phyloP scores from a whole-genome alignment of 2,329 filamentous ascomycete species.

The Stylonectria norvegica region DNA sequence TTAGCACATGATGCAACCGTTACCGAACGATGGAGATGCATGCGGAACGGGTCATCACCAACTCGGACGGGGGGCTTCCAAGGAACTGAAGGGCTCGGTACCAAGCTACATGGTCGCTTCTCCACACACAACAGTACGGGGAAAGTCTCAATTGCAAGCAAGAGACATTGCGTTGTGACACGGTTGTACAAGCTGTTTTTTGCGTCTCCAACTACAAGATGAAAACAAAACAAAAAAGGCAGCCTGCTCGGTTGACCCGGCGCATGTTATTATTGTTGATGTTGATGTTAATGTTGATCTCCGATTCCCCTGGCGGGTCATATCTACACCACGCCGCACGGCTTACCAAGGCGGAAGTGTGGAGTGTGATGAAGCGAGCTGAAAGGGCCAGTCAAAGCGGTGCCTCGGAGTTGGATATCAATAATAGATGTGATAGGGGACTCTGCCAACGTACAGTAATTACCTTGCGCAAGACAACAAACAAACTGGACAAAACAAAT shows the following conservation, averaged over 20 bases:
- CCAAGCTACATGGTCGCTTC: too few species aligned
- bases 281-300: slow-evolving; percentile 8
- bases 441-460: not conserved
- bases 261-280: slow-evolving; percentile 10
- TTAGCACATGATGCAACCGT: slow-evolving; percentile 18
- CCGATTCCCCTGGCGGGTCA: not conserved
- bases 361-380: slow-evolving; percentile 22
- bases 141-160: too few species aligned
- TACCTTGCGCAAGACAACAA: too few species aligned
- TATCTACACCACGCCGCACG: slow-evolving; percentile 9
- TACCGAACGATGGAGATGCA: slow-evolving; percentile 2
- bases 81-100: too few species aligned
- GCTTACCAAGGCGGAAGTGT: slow-evolving; percentile 23
- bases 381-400: slow-evolving; percentile 11
- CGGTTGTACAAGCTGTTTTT: slow-evolving; percentile 14
- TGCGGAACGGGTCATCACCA: not conserved
- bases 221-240: slow-evolving; percentile 17
- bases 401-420: too few species aligned
- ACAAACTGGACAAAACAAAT: too few species aligned
- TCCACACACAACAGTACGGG: too few species aligned
- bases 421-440: not conserved
- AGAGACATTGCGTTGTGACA: slow-evolving; percentile 5
- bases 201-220: slow-evolving; percentile 2
- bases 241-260: slow-evolving; percentile 10
- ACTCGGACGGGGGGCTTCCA: not conserved